These are phyloP conservation scores for Xylaria nigripes DNA, from an alignment of 495 filamentous ascomycete genomes.

Conservation along the genomic window DNA sequence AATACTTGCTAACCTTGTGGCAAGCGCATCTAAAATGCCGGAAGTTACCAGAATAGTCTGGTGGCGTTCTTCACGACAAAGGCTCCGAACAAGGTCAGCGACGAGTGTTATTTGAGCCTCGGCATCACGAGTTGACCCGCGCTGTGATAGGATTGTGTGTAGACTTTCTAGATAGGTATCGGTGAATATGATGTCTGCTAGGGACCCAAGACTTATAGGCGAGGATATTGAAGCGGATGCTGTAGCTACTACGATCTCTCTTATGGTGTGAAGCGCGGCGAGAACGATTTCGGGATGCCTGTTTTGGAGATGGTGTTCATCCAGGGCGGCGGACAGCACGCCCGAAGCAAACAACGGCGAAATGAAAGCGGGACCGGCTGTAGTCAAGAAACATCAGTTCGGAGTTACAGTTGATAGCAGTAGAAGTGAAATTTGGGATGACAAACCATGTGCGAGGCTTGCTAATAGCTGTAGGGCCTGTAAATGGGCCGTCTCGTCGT, in stretches of 20 bases:
- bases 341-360: conserved; percentile 59
- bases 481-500: conserved; percentile 59
- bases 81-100: conserved; percentile 52
- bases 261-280: conserved; percentile 66
- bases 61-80: conserved; percentile 61
- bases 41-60: conserved; percentile 58
- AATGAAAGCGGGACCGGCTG: conserved; percentile 77
- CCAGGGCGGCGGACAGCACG: conserved; percentile 58
- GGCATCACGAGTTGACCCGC: conserved; percentile 36
- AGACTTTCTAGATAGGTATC: conserved; percentile 50
- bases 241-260: conserved; percentile 60
- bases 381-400: conserved; percentile 8
- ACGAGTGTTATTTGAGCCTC: conserved; percentile 64
- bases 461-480: conserved; percentile 75
- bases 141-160: conserved; percentile 55
- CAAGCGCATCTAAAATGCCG: conserved; percentile 73
- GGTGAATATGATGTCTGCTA: conserved; percentile 60
- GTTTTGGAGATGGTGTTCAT: conserved; percentile 55
- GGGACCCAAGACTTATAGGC: conserved; percentile 22
- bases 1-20: conserved; percentile 66
- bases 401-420: neutral
- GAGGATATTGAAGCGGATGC: conserved; percentile 32
- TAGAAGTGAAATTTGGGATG: neutral
- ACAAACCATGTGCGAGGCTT: conserved; percentile 75
- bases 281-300: conserved; percentile 58